Percentiles rank a stretch among this genome's conserved stretches.
phyloP scores from a whole-genome alignment of 495 filamentous ascomycete species.

The Aspergillus wentii region DNA sequence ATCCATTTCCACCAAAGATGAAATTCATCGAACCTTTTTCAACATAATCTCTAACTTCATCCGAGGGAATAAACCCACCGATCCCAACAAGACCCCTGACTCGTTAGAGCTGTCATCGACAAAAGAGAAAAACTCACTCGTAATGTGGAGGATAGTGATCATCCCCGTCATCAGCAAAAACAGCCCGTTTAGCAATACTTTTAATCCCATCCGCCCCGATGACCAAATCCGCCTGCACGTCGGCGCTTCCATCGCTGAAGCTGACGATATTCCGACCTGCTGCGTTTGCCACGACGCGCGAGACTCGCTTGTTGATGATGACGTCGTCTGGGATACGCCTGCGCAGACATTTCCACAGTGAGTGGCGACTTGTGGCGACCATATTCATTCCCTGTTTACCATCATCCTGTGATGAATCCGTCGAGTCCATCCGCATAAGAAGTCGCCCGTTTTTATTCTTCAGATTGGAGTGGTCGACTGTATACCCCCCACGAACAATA shows the following conservation, averaged over 20 bases:
- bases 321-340: conserved; percentile 22
- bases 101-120: not conserved
- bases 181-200: conserved; percentile 38
- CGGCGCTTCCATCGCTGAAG: conserved; percentile 25
- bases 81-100: conserved; percentile 45
- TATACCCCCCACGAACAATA: conserved; percentile 32
- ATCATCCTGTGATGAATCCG: conserved; percentile 1
- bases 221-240: conserved; percentile 45
- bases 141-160: conserved; percentile 35
- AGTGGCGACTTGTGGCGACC: conserved; percentile 29
- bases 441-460: conserved; percentile 31
- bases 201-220: conserved; percentile 60
- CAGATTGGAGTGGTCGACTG: conserved; percentile 26
- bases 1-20: conserved; percentile 47
- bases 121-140: conserved; percentile 23
- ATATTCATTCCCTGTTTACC: conserved; percentile 17
- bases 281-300: conserved; percentile 12
- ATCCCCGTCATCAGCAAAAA: conserved; percentile 35
- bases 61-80: conserved; percentile 45
- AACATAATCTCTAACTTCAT: conserved; percentile 16
- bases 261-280: conserved; percentile 15
- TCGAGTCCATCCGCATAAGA: conserved; percentile 19
- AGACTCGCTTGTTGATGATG: conserved; percentile 25
- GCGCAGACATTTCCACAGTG: conserved; percentile 29
- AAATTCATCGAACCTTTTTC: conserved; percentile 46